Evolutionary conservation across 352 stramenopile genomes (phyloP), one percentile per base, ranked within the genome.

Genomic region (Phytophthora brassicae): DNA sequence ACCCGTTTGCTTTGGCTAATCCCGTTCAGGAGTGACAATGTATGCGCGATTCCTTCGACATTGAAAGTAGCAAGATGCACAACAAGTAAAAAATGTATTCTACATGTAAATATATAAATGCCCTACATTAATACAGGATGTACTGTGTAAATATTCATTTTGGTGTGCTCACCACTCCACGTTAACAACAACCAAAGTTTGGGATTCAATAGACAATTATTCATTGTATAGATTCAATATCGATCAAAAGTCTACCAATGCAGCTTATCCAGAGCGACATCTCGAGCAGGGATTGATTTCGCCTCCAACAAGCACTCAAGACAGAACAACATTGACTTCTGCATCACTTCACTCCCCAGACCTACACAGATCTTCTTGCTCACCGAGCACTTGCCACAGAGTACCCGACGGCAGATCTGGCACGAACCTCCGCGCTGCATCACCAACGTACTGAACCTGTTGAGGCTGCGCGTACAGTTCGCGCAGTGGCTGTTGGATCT

Each of bases 271-370:
- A 44, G 8, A 0, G 66, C 62, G 26, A 74, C 66, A 42, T 60
- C 58, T 14, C 39, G 56, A 52, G 61, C 62, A 0, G 66, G 55
- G 9, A 75, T 9, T 13, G 75, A 60, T 63, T 86, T 87, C 46
- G 68, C 69, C 24, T 78, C 65, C 13, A 77, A 47, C 48, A 78
- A 60, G 53, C 72, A 81, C 48, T 77, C 56, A 44, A 81, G 54
- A 38, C 72, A 81, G 43, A 81, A 81, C 9, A 74, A 26, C 44
- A 75, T 63, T 5, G 56, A 66, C 43, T 76, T 73, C 39, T 68
- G 43, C 47, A 78, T 12, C 12, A 67, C 57, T 22, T 74, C 65
- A 28, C 46, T 61, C 0, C 64, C 70, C 6, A 75, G 45, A 12
- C 57, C 54, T 22, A 77, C 28, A 22, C 59, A 71, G 23, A 81